Evolutionary conservation across 2,329 filamentous ascomycete species (phyloP).

Genomic region (Aspergillus intermedius): DNA sequence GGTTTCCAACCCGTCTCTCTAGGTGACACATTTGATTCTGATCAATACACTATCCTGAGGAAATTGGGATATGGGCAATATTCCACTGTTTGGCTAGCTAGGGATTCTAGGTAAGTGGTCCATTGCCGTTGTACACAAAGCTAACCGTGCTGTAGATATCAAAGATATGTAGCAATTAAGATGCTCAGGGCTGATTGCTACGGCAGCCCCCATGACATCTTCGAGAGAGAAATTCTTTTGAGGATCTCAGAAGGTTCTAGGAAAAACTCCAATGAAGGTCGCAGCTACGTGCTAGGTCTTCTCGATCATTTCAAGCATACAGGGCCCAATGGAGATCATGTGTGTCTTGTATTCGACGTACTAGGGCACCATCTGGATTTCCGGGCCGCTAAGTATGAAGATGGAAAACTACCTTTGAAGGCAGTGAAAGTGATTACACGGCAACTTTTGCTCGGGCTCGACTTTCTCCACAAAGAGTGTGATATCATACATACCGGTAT

Average conservation of each 20-base stretch:
- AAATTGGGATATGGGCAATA: too few species aligned
- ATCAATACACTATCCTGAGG: too few species aligned
- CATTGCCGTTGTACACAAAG: background rate
- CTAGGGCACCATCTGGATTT: slow-evolving; percentile 19
- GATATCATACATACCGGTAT: slow-evolving; percentile 22
- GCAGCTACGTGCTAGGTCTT: slow-evolving; percentile 13
- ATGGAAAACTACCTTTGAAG: slow-evolving; percentile 17
- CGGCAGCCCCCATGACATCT: slow-evolving; percentile 16
- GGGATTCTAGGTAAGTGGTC: slow-evolving; percentile 57
- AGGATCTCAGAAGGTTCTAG: slow-evolving; percentile 12
- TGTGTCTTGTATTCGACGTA: slow-evolving; percentile 23
- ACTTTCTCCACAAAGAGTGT: slow-evolving; percentile 22
- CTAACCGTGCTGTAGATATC: slow-evolving; percentile 11
- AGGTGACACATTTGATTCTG: too few species aligned
- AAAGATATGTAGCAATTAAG: slow-evolving; percentile 18
- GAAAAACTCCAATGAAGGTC: slow-evolving; percentile 14
- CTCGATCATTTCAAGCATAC: slow-evolving; percentile 22
- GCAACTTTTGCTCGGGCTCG: slow-evolving; percentile 21
- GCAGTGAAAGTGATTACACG: slow-evolving; percentile 15
- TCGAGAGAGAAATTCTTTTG: slow-evolving; percentile 16
- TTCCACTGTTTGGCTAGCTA: slow-evolving; percentile 29
- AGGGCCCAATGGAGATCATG: slow-evolving; percentile 23
- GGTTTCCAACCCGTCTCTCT: too few species aligned
- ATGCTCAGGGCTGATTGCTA: slow-evolving; percentile 22
- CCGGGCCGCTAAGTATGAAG: slow-evolving; percentile 17